Conservation (phyloP, 306 rosid genomes). For the Inga laurina region DNA sequence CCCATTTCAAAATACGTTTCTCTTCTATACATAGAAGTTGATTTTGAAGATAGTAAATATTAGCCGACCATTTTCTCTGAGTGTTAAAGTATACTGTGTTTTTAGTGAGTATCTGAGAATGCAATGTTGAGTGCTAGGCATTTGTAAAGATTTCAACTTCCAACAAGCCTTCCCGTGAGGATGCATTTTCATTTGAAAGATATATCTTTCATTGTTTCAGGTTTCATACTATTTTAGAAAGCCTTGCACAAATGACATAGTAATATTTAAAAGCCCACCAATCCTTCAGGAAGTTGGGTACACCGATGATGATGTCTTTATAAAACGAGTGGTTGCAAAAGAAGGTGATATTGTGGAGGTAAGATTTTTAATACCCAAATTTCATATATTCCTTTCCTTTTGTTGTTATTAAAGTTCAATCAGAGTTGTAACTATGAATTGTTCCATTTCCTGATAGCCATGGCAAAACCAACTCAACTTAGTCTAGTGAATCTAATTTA, state of each 20-base stretch:
- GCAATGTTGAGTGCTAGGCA: background rate
- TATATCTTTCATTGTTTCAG: constrained; percentile 48
- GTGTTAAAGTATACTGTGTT: background rate
- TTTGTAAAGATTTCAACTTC: background rate
- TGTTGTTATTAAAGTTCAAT: constrained; percentile 4
- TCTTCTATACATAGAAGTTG: background rate
- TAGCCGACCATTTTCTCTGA: background rate
- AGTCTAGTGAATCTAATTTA: background rate
- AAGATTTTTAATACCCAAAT: constrained; percentile 28
- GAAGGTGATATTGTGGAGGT: constrained; percentile 96
- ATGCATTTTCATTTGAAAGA: constrained; percentile 19
- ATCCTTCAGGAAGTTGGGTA: constrained; percentile 97
- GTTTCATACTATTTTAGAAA: constrained; percentile 90
- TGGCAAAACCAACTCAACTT: background rate
- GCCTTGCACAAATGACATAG: constrained; percentile 93
- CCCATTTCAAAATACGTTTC: background rate
- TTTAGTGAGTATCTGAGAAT: constrained; percentile 13
- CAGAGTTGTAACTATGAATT: constrained; percentile 2
- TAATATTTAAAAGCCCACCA: constrained; percentile 94
- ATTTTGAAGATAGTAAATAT: background rate
- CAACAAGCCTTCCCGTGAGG: constrained; percentile 1
- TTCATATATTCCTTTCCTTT: background rate
- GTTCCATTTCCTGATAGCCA: constrained; percentile 10
- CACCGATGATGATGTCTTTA: constrained; percentile 86
- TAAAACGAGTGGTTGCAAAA: constrained; percentile 89